A percentile compares a stretch with the other conserved stretches of the same genome.
These are phyloP conservation scores for Xylariaceae sp. DNA, from an alignment of 2,329 filamentous ascomycete species.

Conservation along the genomic window DNA sequence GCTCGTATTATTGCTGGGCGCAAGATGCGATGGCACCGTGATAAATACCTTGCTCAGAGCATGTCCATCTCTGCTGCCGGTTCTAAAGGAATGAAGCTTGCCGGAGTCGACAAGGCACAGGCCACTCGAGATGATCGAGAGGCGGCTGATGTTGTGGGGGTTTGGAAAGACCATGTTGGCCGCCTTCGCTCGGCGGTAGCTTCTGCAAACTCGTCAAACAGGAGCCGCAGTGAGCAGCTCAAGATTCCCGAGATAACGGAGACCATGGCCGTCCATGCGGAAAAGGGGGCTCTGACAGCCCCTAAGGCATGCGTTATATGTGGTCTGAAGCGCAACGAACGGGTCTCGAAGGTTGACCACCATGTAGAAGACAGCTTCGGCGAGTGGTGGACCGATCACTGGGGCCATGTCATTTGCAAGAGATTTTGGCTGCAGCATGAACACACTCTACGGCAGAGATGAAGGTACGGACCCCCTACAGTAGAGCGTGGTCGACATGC, in stretches of 20 bases:
- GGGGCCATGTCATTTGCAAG: conserved; percentile 71
- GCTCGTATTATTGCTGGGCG: conserved; percentile 79
- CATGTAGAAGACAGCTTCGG: conserved; percentile 85
- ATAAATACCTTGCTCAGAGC: conserved; percentile 73
- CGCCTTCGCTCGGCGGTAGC: conserved; percentile 66
- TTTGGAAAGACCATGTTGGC: conserved; percentile 71
- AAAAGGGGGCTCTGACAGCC: conserved; percentile 67
- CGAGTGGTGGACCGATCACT: conserved; percentile 93
- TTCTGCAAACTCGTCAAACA: conserved; percentile 46
- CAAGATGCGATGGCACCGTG: conserved; percentile 83
- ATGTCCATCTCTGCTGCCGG: conserved; percentile 79
- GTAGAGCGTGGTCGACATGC: no score
- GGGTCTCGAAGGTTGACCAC: conserved; percentile 66
- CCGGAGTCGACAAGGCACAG: conserved; percentile 77
- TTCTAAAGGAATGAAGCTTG: conserved; percentile 84
- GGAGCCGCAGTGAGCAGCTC: conserved; percentile 26
- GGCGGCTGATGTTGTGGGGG: conserved; percentile 64
- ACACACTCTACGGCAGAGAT: conserved; percentile 60
- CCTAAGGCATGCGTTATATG: conserved; percentile 75
- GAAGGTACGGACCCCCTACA: no score
- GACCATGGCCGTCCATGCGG: conserved; percentile 58
- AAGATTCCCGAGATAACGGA: conserved; percentile 65
- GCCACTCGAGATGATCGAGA: conserved; percentile 78
- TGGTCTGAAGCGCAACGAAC: conserved; percentile 80
- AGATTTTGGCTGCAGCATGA: conserved; percentile 82